These are phyloP conservation scores for Violaceomyces palustris DNA, from an alignment of 1,284 basidiomycete genomes.

Conservation along the genomic window DNA sequence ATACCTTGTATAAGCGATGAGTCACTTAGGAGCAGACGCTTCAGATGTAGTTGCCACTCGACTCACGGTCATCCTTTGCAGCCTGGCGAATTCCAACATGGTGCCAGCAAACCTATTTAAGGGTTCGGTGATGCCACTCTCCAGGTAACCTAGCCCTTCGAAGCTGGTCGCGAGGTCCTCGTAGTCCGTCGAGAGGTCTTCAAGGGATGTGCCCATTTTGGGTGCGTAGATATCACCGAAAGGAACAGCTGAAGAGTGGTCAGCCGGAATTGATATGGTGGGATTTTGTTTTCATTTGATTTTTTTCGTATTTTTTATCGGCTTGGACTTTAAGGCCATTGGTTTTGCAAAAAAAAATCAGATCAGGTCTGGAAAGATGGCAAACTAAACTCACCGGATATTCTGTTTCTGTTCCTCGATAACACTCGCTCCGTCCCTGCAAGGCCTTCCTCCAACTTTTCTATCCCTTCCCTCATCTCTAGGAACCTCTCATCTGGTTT, in stretches of 20 bases:
- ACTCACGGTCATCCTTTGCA: constrained; percentile 40
- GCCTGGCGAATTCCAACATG: constrained; percentile 66
- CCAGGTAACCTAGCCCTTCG: constrained; percentile 92
- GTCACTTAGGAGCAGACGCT: no score
- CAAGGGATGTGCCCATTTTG: constrained; percentile 27
- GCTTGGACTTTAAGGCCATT: no score
- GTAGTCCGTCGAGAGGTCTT: constrained; percentile 79
- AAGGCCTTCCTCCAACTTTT: constrained; percentile 90
- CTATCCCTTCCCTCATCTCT: constrained; percentile 80
- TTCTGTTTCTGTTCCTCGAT: constrained; percentile 32
- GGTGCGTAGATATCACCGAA: constrained; percentile 44
- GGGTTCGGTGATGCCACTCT: constrained; percentile 94
- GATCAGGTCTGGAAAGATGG: no score
- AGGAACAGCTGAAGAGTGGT: constrained; percentile 16
- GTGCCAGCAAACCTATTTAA: constrained; percentile 93
- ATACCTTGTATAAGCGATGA: not conserved
- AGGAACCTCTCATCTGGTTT: constrained; percentile 96
- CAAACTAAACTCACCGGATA: constrained; percentile 78
- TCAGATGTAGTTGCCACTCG: not conserved
- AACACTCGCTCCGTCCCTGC: constrained; percentile 63
- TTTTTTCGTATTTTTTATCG: no score
- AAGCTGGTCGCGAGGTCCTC: constrained; percentile 91
- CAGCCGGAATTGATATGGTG: not conserved
- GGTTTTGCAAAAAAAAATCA: constrained; percentile 4
- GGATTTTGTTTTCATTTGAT: not conserved